A percentile compares a stretch with the other conserved stretches of the same genome.
These are phyloP conservation scores for Panellus pusillus DNA, from an alignment of 768 basidiomycete genomes.

Conservation along the genomic window DNA sequence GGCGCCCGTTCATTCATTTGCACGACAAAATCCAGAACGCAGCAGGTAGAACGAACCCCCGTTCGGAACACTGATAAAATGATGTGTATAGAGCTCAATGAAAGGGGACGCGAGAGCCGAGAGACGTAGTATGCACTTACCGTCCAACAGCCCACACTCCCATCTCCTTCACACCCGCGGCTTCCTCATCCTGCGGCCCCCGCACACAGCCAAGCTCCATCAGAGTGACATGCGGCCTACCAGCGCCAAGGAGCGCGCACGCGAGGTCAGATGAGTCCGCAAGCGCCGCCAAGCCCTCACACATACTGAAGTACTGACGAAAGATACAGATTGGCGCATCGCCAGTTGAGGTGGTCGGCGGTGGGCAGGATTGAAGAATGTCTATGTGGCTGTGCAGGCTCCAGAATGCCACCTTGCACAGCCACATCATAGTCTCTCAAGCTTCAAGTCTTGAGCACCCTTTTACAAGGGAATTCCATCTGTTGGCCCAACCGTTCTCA, in stretches of 20 bases:
- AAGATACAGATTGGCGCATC: conserved; percentile 67
- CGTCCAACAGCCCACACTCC: conserved; percentile 44
- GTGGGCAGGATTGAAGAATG: no score
- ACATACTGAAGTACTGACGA: conserved; percentile 63
- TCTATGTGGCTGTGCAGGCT: no score
- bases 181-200: conserved; percentile 53
- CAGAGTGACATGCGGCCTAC: conserved; percentile 21
- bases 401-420: no score
- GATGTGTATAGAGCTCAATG: not conserved
- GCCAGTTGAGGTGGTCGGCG: no score
- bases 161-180: conserved; percentile 72
- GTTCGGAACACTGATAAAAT: conserved; percentile 58
- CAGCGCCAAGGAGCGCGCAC: conserved; percentile 32
- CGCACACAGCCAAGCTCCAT: conserved; percentile 30
- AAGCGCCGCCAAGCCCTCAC: conserved; percentile 61
- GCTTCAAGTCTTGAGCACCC: no score
- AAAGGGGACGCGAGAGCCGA: no score
- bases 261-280: conserved; percentile 43
- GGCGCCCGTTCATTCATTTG: conserved; percentile 3
- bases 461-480: no score
- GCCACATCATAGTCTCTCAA: no score
- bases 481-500: no score
- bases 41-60: conserved; percentile 39
- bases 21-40: not conserved
- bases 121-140: no score